Evolutionary conservation across 345 rosid genomes (phyloP).

Genomic region (Pistacia atlantica): DNA sequence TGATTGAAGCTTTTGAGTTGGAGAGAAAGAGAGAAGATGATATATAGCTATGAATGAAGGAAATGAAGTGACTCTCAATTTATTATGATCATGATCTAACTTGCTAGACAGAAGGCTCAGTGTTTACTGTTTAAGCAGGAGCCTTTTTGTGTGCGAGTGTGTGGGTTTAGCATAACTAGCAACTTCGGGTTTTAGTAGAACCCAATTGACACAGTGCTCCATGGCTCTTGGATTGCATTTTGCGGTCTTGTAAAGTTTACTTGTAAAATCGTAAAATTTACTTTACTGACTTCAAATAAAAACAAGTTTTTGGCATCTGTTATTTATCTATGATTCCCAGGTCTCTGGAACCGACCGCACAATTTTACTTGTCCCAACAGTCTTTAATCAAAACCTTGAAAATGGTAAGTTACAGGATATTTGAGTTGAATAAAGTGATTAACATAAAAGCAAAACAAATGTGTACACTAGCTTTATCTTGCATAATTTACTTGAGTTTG

Average conservation of each 20-base stretch:
- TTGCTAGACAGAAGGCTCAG: not conserved
- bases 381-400: no score
- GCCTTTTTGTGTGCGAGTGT: not conserved
- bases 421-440: not conserved
- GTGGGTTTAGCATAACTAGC: no score
- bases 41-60: not conserved
- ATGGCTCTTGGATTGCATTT: not conserved
- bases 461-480: not conserved
- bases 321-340: no score
- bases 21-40: not conserved
- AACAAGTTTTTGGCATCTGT: no score
- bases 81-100: not conserved
- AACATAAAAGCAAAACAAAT: not conserved
- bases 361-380: no score
- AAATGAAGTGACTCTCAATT: not conserved
- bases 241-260: not conserved
- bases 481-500: not conserved
- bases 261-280: no score
- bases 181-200: no score
- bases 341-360: no score
- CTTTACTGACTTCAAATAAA: no score
- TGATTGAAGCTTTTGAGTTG: conserved; percentile 4
- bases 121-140: not conserved
- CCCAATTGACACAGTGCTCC: no score
- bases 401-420: not conserved